These are phyloP conservation scores for Geranium rotundifolium DNA, from an alignment of 345 rosid genomes.

Conservation along the genomic window DNA sequence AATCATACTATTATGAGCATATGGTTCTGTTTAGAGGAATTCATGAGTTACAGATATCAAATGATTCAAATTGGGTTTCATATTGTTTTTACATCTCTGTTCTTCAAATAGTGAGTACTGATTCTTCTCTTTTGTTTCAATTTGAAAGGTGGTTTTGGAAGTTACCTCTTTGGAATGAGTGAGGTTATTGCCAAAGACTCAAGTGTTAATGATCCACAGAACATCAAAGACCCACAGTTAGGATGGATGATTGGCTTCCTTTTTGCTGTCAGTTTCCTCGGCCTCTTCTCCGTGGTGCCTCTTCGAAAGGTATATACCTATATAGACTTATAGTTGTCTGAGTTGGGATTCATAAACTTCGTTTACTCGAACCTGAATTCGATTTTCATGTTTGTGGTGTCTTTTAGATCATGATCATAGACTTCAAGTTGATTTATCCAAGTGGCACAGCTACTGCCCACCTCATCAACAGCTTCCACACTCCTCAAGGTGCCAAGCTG, in stretches of 20 bases:
- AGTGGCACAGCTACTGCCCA: conserved; percentile 20
- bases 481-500: conserved; percentile 18
- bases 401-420: conserved; percentile 16
- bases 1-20: too few relatives aligned
- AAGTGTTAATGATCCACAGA: background rate
- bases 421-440: conserved; percentile 19
- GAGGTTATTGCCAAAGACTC: background rate
- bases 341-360: too few relatives aligned
- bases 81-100: too few relatives aligned
- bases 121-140: too few relatives aligned
- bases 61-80: too few relatives aligned
- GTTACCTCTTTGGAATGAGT: conserved; percentile 16
- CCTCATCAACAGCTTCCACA: conserved; percentile 21
- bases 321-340: too few relatives aligned
- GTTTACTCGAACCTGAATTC: too few relatives aligned
- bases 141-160: conserved; percentile 17
- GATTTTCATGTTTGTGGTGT: too few relatives aligned
- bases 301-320: conserved; percentile 14
- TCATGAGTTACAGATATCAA: too few relatives aligned
- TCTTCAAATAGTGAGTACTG: too few relatives aligned
- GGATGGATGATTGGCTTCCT: conserved; percentile 20
- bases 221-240: conserved; percentile 11
- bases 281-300: conserved; percentile 19
- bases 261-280: conserved; percentile 19
- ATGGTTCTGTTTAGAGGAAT: too few relatives aligned